Conservation (phyloP, 2,329 filamentous ascomycete genomes). For the Penicillium aurantiogriseum region DNA sequence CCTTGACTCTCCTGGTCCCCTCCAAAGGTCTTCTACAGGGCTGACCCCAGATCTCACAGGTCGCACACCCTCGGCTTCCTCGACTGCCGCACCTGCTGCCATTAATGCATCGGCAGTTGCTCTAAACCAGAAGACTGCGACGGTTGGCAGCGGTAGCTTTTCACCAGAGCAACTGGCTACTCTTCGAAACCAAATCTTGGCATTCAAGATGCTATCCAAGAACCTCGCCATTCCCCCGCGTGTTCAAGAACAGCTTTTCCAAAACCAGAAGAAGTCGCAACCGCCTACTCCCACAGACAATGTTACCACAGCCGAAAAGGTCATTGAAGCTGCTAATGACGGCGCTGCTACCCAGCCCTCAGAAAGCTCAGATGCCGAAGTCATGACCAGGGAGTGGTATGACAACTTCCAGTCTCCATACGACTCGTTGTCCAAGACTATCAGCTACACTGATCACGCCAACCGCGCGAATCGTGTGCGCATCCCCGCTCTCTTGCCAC, state of each 20-base stretch:
- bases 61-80: conserved; percentile 37
- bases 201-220: conserved; percentile 86
- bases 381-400: conserved; percentile 51
- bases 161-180: conserved; percentile 74
- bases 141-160: conserved; percentile 58
- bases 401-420: conserved; percentile 76
- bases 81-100: conserved; percentile 30
- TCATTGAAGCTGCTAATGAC: conserved; percentile 42
- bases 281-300: conserved; percentile 40
- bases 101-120: conserved; percentile 13
- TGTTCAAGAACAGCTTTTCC: conserved; percentile 80
- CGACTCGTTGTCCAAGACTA: conserved; percentile 50
- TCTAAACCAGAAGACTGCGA: conserved; percentile 30
- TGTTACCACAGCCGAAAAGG: conserved; percentile 31
- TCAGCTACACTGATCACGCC: conserved; percentile 15
- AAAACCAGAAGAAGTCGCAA: conserved; percentile 47
- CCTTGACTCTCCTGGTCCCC: neutral
- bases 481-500: conserved; percentile 83
- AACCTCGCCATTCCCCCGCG: conserved; percentile 76
- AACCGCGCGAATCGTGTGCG: conserved; percentile 72
- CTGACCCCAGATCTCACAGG: conserved; percentile 22
- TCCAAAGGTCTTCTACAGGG: neutral
- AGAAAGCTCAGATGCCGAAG: conserved; percentile 26
- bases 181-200: conserved; percentile 80
- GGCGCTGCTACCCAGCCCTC: conserved; percentile 32